phyloP scores from a whole-genome alignment of 345 rosid species.

The Bruguiera parviflora region DNA sequence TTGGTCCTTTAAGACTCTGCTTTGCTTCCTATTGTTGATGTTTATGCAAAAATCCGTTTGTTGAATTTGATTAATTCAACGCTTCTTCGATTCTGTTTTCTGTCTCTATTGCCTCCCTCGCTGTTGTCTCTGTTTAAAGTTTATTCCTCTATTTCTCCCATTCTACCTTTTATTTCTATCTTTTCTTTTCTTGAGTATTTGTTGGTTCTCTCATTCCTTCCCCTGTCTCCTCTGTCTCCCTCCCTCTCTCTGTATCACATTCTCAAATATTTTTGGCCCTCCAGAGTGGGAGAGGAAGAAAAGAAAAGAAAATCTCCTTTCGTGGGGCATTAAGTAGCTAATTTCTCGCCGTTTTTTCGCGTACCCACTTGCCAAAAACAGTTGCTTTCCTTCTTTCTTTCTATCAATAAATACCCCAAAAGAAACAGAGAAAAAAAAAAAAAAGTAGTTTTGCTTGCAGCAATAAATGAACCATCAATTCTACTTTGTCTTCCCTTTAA shows the following conservation, averaged over 20 bases:
- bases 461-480: background rate
- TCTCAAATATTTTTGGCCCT: background rate
- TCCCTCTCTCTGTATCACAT: background rate
- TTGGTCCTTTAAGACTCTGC: background rate
- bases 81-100: background rate
- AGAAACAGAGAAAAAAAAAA: background rate
- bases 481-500: background rate
- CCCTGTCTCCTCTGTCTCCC: background rate
- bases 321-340: conserved; percentile 17
- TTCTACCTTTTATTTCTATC: background rate
- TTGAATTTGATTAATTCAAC: background rate
- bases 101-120: background rate
- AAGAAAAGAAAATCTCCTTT: background rate
- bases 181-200: background rate
- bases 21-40: background rate
- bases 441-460: background rate
- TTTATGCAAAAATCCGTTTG: conserved; percentile 5
- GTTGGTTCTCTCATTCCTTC: background rate
- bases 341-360: conserved; percentile 21
- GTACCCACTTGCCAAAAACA: conserved; percentile 14
- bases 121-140: background rate
- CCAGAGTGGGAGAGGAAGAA: too few species aligned
- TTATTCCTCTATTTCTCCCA: background rate
- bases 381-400: conserved; percentile 20
- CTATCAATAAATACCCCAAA: background rate